A percentile compares a stretch with the other conserved stretches of the same genome.
Evolutionary conservation across 805 yeast species (phyloP).

Genomic region (Hemisphaericaspora nanyangensis): DNA sequence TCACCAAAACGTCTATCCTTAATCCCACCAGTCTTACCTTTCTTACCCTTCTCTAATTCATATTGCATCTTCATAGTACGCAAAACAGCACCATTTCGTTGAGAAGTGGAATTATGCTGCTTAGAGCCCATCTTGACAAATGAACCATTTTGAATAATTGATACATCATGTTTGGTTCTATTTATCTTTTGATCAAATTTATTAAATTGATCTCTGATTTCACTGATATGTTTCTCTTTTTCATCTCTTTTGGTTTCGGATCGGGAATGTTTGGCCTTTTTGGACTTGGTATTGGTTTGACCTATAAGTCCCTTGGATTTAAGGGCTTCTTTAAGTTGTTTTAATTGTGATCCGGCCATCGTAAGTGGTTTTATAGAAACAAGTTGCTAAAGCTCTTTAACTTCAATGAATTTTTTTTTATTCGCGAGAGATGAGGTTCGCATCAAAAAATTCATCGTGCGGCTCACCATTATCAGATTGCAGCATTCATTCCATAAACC

Average conservation of each 20-base stretch:
- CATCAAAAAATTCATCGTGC: neutral
- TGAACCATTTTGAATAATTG: constrained; percentile 37
- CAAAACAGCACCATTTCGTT: constrained; percentile 30
- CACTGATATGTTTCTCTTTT: constrained; percentile 47
- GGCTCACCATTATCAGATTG: neutral
- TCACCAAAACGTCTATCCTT: constrained; percentile 93
- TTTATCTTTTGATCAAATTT: constrained; percentile 81
- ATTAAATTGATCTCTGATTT: constrained; percentile 80
- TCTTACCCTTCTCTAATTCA: constrained; percentile 57
- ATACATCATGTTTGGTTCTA: constrained; percentile 56
- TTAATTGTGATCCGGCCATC: constrained; percentile 88
- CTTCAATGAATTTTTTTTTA: too few relatives aligned
- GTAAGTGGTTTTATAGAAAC: too few relatives aligned
- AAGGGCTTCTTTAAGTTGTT: constrained; percentile 72
- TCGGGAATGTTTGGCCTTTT: constrained; percentile 41
- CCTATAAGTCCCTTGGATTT: constrained; percentile 83
- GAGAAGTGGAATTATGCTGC: constrained; percentile 27
- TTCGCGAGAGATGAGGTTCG: neutral
- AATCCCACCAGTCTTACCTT: constrained; percentile 74
- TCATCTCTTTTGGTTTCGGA: constrained; percentile 70
- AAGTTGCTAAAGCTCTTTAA: too few relatives aligned
- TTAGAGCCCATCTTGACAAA: constrained; percentile 42
- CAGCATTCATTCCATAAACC: too few relatives aligned
- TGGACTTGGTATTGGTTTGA: constrained; percentile 65
- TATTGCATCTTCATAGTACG: constrained; percentile 52